Base-by-base conservation (phyloP, 1,139 yeast genomes). In the Protomyces lactucae-debilis region DNA sequence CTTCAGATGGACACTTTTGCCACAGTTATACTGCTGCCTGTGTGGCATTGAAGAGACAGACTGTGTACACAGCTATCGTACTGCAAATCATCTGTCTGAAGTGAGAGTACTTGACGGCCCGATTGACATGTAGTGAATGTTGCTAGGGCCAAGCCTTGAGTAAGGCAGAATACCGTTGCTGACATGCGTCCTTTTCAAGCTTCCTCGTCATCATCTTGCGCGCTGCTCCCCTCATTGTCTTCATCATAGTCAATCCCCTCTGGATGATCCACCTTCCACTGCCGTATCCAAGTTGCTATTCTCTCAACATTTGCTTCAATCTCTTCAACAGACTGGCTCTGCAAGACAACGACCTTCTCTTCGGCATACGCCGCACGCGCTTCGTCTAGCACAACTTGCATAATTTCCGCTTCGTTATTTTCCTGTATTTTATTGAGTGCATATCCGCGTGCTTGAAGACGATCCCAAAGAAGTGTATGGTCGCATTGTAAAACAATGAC, bases 381-480 rank as follows among this genome's bases (percentile, higher is more conserved):
- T 70, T 95, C 99, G 70, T 86, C 88, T 57, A 86, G 76, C 28
- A 95, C 83, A 28, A 93, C 90, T 71, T 92, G 93, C 99, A 93
- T 95, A 69, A 95, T 93, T 75, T 93, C 99, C 68, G 97, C 95
- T 74, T 93, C 98, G 64, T 95, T 78, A 73, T 93, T 93, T 73
- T 95, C 99, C 67, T 87, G 88, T 67, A 93, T 83, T 76, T 93
- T 93, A 68, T 81, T 79, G 68, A 89, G 87, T 64, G 85, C 83
- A 74, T 93, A 93, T 4, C 86, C 87, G 74, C 96, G 81, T 28
- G 23, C 37, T 69, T 80, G 79, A 70, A 93, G 79, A 70, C 99
- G 80, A 67, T 90, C 96, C 73, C 82, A 87, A 51, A 95, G 80
- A 1, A 80, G 74, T 4, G 85, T 78, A 71, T 88, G 90, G 70